Evolutionary conservation across 169 alveolate species (phyloP).

Genomic region (Cyclospora cayetanensis): DNA sequence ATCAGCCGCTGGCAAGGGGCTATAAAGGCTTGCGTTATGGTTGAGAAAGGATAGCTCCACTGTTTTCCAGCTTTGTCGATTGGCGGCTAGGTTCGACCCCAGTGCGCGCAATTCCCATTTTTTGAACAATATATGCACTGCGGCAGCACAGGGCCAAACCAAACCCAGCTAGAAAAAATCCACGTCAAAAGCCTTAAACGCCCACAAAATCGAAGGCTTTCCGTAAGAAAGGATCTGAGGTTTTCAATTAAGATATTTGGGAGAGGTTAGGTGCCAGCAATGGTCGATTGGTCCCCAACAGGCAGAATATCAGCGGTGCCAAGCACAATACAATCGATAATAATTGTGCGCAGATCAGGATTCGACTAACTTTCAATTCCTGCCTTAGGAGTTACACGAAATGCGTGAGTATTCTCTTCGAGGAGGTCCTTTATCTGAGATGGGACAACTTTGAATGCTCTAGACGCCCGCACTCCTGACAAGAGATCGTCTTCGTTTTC

Average conservation of each 20-base stretch:
- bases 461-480: conserved; percentile 42
- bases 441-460: conserved; percentile 70
- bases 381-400: conserved; percentile 63
- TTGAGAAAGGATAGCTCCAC: conserved; percentile 69
- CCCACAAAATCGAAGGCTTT: no score
- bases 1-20: conserved; percentile 13
- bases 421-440: conserved; percentile 63
- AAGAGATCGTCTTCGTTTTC: conserved; percentile 37
- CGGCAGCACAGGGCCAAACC: background rate
- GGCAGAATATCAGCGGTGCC: no score
- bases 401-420: conserved; percentile 55
- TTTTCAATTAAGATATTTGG: no score
- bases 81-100: conserved; percentile 65
- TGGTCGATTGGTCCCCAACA: no score
- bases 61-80: conserved; percentile 69
- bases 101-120: conserved; percentile 75
- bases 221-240: no score
- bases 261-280: no score
- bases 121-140: conserved; percentile 74
- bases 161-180: background rate
- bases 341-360: no score
- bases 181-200: no score
- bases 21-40: conserved; percentile 58
- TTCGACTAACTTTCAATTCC: conserved; percentile 71
- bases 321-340: no score